Conservation (phyloP, 805 yeast species). For the Teunomyces aglyptinius region DNA sequence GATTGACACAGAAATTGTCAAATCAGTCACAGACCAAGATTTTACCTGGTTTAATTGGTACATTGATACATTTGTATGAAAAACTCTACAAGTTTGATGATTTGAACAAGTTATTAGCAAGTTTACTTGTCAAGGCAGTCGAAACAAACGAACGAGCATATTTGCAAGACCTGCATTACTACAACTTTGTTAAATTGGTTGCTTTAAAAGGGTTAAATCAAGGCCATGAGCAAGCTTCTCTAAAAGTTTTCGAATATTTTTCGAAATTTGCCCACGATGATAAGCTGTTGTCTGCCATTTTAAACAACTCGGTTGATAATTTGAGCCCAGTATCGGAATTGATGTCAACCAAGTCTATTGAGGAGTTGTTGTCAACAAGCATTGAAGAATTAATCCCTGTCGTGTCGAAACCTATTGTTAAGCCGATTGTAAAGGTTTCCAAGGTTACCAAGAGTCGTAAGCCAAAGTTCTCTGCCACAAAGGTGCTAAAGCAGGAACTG, state of each 20-base stretch:
- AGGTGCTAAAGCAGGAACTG: slow-evolving; percentile 25
- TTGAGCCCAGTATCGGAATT: slow-evolving; percentile 20
- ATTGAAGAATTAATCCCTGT: slow-evolving; percentile 16
- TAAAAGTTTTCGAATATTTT: slow-evolving; percentile 16
- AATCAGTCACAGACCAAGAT: slow-evolving; percentile 1
- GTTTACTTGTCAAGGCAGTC: neutral
- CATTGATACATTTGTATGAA: slow-evolving; percentile 5
- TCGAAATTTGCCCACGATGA: slow-evolving; percentile 21
- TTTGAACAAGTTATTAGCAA: neutral
- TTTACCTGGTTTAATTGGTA: slow-evolving; percentile 13
- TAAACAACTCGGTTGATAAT: slow-evolving; percentile 16
- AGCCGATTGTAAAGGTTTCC: slow-evolving; percentile 2
- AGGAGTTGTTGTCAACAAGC: slow-evolving; percentile 31
- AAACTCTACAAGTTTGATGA: neutral
- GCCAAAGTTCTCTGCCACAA: slow-evolving; percentile 28
- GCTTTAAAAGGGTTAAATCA: slow-evolving; percentile 28
- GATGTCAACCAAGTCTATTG: slow-evolving; percentile 18
- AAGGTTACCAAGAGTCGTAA: slow-evolving; percentile 26
- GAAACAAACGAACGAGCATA: neutral
- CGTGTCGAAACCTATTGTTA: slow-evolving; percentile 18
- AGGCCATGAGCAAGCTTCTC: slow-evolving; percentile 11
- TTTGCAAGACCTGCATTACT: slow-evolving; percentile 14
- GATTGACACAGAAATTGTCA: neutral
- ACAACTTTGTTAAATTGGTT: slow-evolving; percentile 27
- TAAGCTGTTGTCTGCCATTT: slow-evolving; percentile 20